Percentiles rank a stretch among this genome's conserved stretches.
Evolutionary conservation across 73 alveolate species (phyloP).

Genomic region (Paramecium primaurelia): DNA sequence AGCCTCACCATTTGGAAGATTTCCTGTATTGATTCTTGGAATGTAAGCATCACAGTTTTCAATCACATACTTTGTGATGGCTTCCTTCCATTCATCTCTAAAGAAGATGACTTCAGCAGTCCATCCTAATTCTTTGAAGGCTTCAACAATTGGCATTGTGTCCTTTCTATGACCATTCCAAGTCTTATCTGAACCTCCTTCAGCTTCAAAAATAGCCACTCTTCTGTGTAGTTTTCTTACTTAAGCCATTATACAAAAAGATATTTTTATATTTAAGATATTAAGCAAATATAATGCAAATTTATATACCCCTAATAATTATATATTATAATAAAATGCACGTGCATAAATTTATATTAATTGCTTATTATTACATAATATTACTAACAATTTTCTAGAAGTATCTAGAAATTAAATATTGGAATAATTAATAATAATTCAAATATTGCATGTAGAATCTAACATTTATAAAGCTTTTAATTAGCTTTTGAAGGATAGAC

Average conservation of each 20-base stretch:
- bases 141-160: slow-evolving; percentile 45
- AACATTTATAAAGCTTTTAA: background rate
- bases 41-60: slow-evolving; percentile 39
- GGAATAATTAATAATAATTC: background rate
- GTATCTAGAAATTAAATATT: background rate
- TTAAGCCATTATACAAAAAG: background rate
- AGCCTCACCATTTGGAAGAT: slow-evolving; percentile 41
- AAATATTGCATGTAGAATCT: background rate
- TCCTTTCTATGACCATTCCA: slow-evolving; percentile 46
- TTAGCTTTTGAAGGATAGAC: background rate
- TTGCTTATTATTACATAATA: background rate
- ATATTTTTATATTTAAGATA: slow-evolving; percentile 9
- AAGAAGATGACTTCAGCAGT: slow-evolving; percentile 48
- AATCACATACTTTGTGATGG: slow-evolving; percentile 32
- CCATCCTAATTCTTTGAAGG: slow-evolving; percentile 58
- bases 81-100: slow-evolving; percentile 50
- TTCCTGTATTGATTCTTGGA: slow-evolving; percentile 43
- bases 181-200: slow-evolving; percentile 16
- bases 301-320: background rate
- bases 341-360: background rate
- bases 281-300: background rate
- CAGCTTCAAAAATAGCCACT: slow-evolving; percentile 38
- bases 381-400: background rate
- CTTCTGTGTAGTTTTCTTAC: background rate
- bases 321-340: background rate